Base-by-base conservation (phyloP, 805 yeast species). In the Lipomyces chichibuensis region DNA sequence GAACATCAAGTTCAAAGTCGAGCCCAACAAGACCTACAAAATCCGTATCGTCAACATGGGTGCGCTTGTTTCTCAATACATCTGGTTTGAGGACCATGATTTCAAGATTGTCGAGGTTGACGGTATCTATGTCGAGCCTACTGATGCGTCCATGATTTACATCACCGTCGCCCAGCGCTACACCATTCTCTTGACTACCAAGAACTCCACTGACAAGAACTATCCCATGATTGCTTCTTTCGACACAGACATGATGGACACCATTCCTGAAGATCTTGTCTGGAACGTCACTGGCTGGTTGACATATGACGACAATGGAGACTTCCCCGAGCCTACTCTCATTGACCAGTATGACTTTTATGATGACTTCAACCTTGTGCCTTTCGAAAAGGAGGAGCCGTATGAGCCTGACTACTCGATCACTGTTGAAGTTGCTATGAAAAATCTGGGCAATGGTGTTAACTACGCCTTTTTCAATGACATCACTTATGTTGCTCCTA, bases 401-500 rank as follows among this genome's bases (percentile, higher is more conserved):
- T 82, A 79, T 51, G 90, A 84, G 56, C 91, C 89, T 29, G 87
- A 93, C 14, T 96, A 91, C 76, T 82, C 82, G 65, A 83, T 92
- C 74, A 83, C 85, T n/a, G 81, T 95, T 62, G 87, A 87, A 73
- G 93, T 95, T 65, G 77, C 79, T 33, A 92, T 95, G 98, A 88
- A 89, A 77, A 91, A 91, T 82, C 83, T 95, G 79, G 84, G 83
- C 59, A 82, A 92, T 78, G 99, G 99, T 82, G 83, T 88, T 70
- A 92, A 92, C 82, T 95, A 95, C 77, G 98, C 98, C n/a, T 90
- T 94, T 81, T 92, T 94, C 88, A 93, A 94, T 83, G 89, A 91
- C 77, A 82, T 90, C 75, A 85, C 96, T 29, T 95, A 85, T 79
- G 81, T 85, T 46, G 77, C 85, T 51, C 97, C 98, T 71, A 89